Percentiles rank a stretch among this genome's conserved stretches.
Conservation (phyloP, 768 basidiomycete genomes). For the Agaricus blazei region DNA sequence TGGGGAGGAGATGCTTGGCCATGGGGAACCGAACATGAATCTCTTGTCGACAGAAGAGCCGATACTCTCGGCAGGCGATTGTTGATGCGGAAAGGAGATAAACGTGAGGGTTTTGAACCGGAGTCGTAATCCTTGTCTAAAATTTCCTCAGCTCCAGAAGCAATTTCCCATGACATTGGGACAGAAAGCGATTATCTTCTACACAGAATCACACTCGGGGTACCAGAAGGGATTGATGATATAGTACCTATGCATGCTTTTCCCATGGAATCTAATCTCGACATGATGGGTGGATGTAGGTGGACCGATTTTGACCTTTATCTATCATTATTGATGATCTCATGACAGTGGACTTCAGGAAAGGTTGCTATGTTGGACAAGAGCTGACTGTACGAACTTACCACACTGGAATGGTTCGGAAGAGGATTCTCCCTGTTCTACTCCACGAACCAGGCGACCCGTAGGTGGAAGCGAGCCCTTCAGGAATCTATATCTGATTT, state of each 20-base stretch:
- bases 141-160: conserved; percentile 41
- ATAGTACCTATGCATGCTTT: conserved; percentile 74
- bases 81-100: conserved; percentile 63
- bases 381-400: conserved; percentile 96
- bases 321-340: conserved; percentile 11
- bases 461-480: conserved; percentile 16
- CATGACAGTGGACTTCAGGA: conserved; percentile 79
- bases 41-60: conserved; percentile 61
- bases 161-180: conserved; percentile 50
- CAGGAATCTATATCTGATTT: neutral
- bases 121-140: neutral
- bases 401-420: conserved; percentile 87
- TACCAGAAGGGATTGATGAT: conserved; percentile 83
- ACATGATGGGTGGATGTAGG: conserved; percentile 91
- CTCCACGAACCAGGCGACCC: conserved; percentile 37
- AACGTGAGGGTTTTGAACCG: conserved; percentile 49
- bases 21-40: conserved; percentile 53
- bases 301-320: conserved; percentile 12
- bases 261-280: conserved; percentile 93
- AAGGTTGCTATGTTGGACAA: conserved; percentile 98
- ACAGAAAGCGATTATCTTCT: conserved; percentile 58
- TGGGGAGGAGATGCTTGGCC: conserved; percentile 55
- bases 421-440: conserved; percentile 81
- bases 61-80: conserved; percentile 76
- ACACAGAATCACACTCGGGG: conserved; percentile 76